Evolutionary conservation across 257 asterid genomes (phyloP), one percentile per base, ranked within the genome.

Genomic region (Thymus quinquecostatus): DNA sequence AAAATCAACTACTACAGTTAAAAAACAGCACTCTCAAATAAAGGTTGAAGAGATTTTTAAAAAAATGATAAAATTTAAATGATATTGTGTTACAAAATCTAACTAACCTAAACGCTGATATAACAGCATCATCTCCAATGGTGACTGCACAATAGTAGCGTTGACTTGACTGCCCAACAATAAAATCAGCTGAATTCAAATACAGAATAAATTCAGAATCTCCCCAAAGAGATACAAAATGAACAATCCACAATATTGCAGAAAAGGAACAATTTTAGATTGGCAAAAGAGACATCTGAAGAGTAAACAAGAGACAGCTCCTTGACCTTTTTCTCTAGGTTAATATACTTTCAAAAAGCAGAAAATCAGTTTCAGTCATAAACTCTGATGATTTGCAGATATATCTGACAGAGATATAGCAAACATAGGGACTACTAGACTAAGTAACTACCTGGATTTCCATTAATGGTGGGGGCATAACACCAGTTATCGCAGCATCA

Each of bases 391-490:
- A 41, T 28, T 38, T 41, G 60, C 65, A 54, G 41, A 57, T 60
- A 49, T 43, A 50, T 72, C 47, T 44, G 48, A 70, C 10, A 45
- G 41, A 78, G 58, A 61, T 54, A 40, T 38, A 33, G 6, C 48
- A 48, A 74, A 74, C 14, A 71, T 36, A 73, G 27, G 47, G 54
- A 27, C 13, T 68, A 27, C 13, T 68, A 40, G 34, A 60, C 2
- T 9, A 28, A 62, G 48, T 29, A 45, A 80, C 61, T 77, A 90
- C 99, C 97, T 89, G 96, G 56, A 84, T 78, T 79, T 95, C 98
- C 96, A 92, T 82, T 53, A 95, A 85, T 51, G 99, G 97, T 66
- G 99, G 99, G 72, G 98, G 97, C 97, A 95, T 92, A 77, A 88
- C 77, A 74, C 98, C 96, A 75, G 95, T 88, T 65, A 95, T 88